Conservation (phyloP, 257 asterid genomes). For the Paulownia fortunei region DNA sequence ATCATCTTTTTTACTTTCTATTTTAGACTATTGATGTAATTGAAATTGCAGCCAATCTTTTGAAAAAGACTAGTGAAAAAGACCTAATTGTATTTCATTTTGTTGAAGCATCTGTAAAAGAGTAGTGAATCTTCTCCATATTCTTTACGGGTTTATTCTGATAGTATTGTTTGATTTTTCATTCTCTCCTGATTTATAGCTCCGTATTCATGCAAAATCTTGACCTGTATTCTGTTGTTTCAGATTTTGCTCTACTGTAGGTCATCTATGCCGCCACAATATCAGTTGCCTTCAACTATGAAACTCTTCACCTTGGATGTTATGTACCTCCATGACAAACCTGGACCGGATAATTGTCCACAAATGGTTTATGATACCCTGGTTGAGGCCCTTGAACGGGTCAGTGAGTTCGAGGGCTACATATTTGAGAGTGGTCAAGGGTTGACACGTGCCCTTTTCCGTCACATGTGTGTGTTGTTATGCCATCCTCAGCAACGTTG, state of each 20-base stretch:
- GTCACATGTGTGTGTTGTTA: slow-evolving; percentile 69
- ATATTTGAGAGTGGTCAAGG: slow-evolving; percentile 94
- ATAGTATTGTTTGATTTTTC: not conserved
- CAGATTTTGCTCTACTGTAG: slow-evolving; percentile 88
- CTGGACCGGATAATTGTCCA: slow-evolving; percentile 93
- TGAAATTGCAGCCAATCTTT: not conserved
- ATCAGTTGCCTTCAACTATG: slow-evolving; percentile 63
- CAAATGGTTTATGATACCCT: slow-evolving; percentile 86
- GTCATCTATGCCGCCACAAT: slow-evolving; percentile 73
- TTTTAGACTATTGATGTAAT: not conserved
- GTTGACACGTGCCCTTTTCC: slow-evolving; percentile 72
- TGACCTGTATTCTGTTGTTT: slow-evolving; percentile 30
- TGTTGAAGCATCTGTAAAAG: slow-evolving; percentile 1
- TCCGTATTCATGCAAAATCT: not conserved
- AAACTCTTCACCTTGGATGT: slow-evolving; percentile 90
- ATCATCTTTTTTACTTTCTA: not conserved
- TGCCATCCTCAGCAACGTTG: slow-evolving; percentile 94
- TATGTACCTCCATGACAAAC: slow-evolving; percentile 93
- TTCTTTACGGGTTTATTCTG: not conserved
- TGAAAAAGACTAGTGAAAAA: too few relatives aligned
- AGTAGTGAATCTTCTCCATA: not conserved
- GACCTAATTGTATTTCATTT: not conserved
- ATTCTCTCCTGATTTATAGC: not conserved
- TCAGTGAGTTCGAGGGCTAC: slow-evolving; percentile 84
- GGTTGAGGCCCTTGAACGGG: slow-evolving; percentile 85